These are phyloP conservation scores for Hypoxylon sp. DNA, from an alignment of 2,329 filamentous ascomycete genomes.

Conservation along the genomic window DNA sequence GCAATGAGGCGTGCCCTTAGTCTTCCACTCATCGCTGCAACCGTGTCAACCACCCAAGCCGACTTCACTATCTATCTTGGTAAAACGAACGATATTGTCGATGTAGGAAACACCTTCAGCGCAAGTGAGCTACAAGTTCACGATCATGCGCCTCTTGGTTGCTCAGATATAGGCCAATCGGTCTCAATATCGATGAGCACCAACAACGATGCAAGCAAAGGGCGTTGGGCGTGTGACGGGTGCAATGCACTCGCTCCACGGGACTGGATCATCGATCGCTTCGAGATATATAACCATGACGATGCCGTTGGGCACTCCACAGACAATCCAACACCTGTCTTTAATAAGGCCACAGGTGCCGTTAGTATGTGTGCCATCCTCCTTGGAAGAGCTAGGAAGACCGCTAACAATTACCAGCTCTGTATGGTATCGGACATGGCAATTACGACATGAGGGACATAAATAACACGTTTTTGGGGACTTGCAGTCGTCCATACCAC, in stretches of 20 bases:
- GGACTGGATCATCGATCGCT: constrained; percentile 27
- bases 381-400: neutral
- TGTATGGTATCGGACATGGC: constrained; percentile 19
- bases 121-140: constrained; percentile 28
- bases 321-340: constrained; percentile 26
- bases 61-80: constrained; percentile 32
- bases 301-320: constrained; percentile 25
- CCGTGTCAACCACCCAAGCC: neutral
- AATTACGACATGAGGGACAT: constrained; percentile 32
- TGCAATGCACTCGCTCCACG: constrained; percentile 21
- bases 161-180: constrained; percentile 21
- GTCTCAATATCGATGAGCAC: constrained; percentile 20
- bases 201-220: constrained; percentile 33
- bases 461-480: constrained; percentile 28
- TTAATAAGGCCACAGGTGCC: constrained; percentile 29
- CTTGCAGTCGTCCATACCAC: constrained; percentile 21
- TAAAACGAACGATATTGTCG: constrained; percentile 28
- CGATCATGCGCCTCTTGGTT: constrained; percentile 25
- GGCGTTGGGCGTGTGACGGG: constrained; percentile 32
- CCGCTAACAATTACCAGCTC: constrained; percentile 18
- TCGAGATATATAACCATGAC: constrained; percentile 34
- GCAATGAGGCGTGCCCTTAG: constrained; percentile 6
- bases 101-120: constrained; percentile 23
- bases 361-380: constrained; percentile 29
- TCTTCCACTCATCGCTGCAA: neutral